These are phyloP conservation scores for Trichoderma koningii DNA, from an alignment of 2,329 filamentous ascomycete species.

Conservation along the genomic window DNA sequence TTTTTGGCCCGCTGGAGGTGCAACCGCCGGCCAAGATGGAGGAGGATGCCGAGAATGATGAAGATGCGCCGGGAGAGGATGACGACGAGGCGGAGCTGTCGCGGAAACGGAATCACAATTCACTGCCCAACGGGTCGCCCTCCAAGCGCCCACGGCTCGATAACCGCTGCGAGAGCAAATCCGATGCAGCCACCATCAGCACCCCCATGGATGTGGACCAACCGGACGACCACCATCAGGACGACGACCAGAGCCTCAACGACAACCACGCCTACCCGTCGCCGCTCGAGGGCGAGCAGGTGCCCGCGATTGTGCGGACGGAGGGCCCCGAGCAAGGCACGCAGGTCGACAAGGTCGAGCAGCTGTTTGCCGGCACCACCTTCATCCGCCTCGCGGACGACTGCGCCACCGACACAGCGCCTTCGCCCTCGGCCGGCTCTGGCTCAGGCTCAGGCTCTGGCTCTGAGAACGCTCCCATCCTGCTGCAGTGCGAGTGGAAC, in stretches of 20 bases:
- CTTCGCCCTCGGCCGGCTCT: slow-evolving; percentile 41
- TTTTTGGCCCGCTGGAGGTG: slow-evolving; percentile 58
- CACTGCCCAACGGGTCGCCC: slow-evolving; percentile 57
- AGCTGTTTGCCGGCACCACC: slow-evolving; percentile 60
- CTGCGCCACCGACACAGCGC: slow-evolving; percentile 41
- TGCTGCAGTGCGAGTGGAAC: slow-evolving; percentile 71
- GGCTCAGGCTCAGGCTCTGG: slow-evolving; percentile 39
- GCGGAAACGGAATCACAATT: slow-evolving; percentile 54
- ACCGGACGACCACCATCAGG: slow-evolving; percentile 31
- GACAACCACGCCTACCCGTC: slow-evolving; percentile 67
- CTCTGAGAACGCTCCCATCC: slow-evolving; percentile 58
- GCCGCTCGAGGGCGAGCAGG: slow-evolving; percentile 60
- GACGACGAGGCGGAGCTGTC: slow-evolving; percentile 45
- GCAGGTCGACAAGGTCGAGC: slow-evolving; percentile 64
- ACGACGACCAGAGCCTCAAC: slow-evolving; percentile 51
- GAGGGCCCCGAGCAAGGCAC: slow-evolving; percentile 66
- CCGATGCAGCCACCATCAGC: slow-evolving; percentile 48
- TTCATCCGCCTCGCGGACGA: slow-evolving; percentile 59
- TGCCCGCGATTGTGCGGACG: slow-evolving; percentile 55
- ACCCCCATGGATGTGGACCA: slow-evolving; percentile 37
- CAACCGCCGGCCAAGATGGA: slow-evolving; percentile 48
- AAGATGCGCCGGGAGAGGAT: slow-evolving; percentile 38
- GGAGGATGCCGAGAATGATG: slow-evolving; percentile 37
- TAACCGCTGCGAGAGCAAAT: slow-evolving; percentile 62
- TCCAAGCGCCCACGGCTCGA: slow-evolving; percentile 61